Conservation (phyloP, 805 yeast species). For the Pichia membranifaciens region DNA sequence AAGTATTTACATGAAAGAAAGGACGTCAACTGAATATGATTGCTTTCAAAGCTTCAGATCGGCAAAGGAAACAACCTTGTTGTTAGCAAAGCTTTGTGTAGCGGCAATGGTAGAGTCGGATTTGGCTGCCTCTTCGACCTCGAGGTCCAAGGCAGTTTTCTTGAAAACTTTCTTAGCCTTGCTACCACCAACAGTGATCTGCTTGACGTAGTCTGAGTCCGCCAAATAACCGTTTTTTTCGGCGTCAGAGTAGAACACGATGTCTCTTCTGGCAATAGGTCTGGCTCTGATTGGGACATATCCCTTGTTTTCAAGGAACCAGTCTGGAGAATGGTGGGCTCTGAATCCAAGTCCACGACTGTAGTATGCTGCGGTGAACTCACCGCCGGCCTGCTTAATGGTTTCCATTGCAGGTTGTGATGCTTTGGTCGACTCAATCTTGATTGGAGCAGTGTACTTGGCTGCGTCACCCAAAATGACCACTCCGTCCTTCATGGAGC, state of each 20-base stretch:
- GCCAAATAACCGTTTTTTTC: slow-evolving; percentile 70
- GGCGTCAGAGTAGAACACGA: slow-evolving; percentile 67
- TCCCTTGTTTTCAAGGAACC: slow-evolving; percentile 64
- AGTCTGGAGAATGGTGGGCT: slow-evolving; percentile 72
- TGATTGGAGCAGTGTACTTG: slow-evolving; percentile 52
- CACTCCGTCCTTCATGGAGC: slow-evolving; percentile 72
- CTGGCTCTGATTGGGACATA: slow-evolving; percentile 79
- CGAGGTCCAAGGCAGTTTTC: slow-evolving; percentile 21
- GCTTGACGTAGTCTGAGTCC: slow-evolving; percentile 33
- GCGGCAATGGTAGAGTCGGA: slow-evolving; percentile 3
- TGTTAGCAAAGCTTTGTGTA: slow-evolving; percentile 18
- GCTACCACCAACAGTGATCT: slow-evolving; percentile 21
- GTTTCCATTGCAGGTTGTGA: slow-evolving; percentile 65
- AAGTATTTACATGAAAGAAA: not conserved
- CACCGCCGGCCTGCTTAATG: slow-evolving; percentile 69
- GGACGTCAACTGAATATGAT: not conserved
- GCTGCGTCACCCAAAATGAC: slow-evolving; percentile 67
- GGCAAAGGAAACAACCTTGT: slow-evolving; percentile 20
- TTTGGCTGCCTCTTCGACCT: slow-evolving; percentile 17
- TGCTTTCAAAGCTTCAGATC: slow-evolving; percentile 20
- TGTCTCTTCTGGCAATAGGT: slow-evolving; percentile 78
- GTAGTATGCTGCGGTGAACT: slow-evolving; percentile 67
- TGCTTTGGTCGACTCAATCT: slow-evolving; percentile 80
- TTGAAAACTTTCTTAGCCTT: slow-evolving; percentile 13
- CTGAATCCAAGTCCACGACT: slow-evolving; percentile 55